Percentiles rank a stretch among this genome's conserved stretches.
These are phyloP conservation scores for Protomyces pachydermus DNA, from an alignment of 1,139 yeast genomes.

Conservation along the genomic window DNA sequence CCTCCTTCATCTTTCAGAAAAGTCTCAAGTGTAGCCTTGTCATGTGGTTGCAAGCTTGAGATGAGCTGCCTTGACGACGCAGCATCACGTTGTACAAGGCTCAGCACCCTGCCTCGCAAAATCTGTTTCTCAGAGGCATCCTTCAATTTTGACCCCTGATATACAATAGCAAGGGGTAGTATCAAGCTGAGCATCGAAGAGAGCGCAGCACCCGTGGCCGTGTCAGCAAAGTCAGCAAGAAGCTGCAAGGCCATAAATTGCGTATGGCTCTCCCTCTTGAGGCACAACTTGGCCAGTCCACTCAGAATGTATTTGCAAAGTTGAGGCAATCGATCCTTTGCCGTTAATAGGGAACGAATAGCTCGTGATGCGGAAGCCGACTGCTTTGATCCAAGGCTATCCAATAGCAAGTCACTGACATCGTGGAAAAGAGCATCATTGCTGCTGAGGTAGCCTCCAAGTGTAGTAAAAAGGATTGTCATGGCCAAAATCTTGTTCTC, in stretches of 20 bases:
- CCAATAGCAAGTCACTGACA: not conserved
- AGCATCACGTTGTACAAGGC: not conserved
- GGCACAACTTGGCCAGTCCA: not conserved
- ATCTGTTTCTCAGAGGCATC: not conserved
- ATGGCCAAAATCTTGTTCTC: slow-evolving; percentile 17
- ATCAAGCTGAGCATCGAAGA: not conserved
- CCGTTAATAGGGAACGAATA: not conserved
- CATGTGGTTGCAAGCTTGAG: not conserved
- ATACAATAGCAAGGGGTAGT: not conserved
- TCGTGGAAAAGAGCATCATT: not conserved
- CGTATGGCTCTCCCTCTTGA: not conserved
- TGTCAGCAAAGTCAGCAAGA: not conserved
- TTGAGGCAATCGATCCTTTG: not conserved
- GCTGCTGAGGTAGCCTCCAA: slow-evolving; percentile 2
- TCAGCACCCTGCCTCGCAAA: not conserved
- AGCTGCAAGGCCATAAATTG: not conserved
- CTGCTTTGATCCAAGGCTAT: not conserved
- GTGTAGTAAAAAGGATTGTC: slow-evolving; percentile 7
- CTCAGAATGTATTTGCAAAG: not conserved
- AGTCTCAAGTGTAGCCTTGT: not conserved
- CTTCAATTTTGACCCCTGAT: not conserved
- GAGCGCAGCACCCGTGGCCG: not conserved
- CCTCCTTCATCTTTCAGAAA: not conserved
- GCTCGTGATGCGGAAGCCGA: not conserved
- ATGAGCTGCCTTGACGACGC: not conserved